A percentile compares a stretch with the other conserved stretches of the same genome.
Conservation (phyloP, 768 basidiomycete species). For the Pseudohyphozyma bogoriensis region DNA sequence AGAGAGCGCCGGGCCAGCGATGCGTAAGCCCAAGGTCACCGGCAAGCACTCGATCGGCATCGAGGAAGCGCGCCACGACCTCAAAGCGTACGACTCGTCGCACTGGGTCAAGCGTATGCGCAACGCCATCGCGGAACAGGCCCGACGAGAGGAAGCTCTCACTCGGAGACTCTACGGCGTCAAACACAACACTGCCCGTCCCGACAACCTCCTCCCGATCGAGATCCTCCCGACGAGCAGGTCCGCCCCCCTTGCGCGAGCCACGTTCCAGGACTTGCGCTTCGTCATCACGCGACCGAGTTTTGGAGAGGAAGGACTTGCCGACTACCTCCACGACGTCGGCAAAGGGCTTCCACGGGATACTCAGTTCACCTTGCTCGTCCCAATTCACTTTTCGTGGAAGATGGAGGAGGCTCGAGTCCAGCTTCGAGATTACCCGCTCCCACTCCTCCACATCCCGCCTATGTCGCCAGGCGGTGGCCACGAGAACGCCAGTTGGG, state of each 20-base stretch:
- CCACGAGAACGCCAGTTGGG: constrained; percentile 44
- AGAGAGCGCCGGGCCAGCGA: background rate
- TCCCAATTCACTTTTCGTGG: constrained; percentile 71
- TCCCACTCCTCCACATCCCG: constrained; percentile 71
- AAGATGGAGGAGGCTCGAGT: constrained; percentile 52
- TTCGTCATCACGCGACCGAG: constrained; percentile 53
- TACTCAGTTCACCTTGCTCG: constrained; percentile 63
- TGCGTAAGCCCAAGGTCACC: constrained; percentile 44
- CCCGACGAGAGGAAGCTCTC: constrained; percentile 47
- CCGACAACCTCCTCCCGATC: constrained; percentile 37
- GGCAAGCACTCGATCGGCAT: constrained; percentile 57
- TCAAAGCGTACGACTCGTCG: constrained; percentile 58
- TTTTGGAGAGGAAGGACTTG: constrained; percentile 47
- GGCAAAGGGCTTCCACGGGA: constrained; percentile 60
- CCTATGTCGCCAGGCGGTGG: constrained; percentile 33
- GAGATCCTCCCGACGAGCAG: constrained; percentile 34
- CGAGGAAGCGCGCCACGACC: constrained; percentile 58
- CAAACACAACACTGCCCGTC: background rate
- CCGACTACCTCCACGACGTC: constrained; percentile 56
- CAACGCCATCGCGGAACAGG: constrained; percentile 45
- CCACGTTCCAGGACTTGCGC: constrained; percentile 51
- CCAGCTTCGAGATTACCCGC: constrained; percentile 73
- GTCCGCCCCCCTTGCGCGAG: constrained; percentile 61
- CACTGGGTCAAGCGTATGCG: constrained; percentile 59
- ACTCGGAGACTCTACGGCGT: constrained; percentile 42